Base-by-base conservation (phyloP, 192 early-diverging fungal genomes). In the Backusella westeae region DNA sequence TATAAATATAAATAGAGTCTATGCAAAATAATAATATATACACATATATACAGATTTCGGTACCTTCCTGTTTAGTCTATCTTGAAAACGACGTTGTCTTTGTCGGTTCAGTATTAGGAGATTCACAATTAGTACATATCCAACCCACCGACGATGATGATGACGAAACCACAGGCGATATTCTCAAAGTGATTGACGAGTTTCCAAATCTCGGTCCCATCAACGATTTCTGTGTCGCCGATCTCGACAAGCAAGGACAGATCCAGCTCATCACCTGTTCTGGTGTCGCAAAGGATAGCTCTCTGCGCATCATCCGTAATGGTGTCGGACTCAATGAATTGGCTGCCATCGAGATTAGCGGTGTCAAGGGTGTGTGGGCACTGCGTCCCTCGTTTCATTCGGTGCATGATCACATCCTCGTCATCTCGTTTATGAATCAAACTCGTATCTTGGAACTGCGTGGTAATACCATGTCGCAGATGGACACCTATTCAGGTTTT, bases 261-360 rank as follows among this genome's bases (percentile, higher is more conserved):
- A 88, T 89, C 26, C 91, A 96, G 82, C 83, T 97, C 6, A 92
- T 99, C 6, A 91, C 96, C 12, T 96, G 96, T 77, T 94, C 92
- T 1, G 96, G 96, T 3, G 86, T 82, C 7, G 86, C 82, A 69
- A 91, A 89, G 69, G 89, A 90, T 75, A 93, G 95, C 1, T 89
- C 90, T 0, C 81, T 99, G 34, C 85, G 96, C 19, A 87, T 97
- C 29, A 92, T 99, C 56, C 87, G 94, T 46, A 96, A 95, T 81
- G 98, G 98, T 10, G 90, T 99, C 26, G 97, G 96, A 3, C 89
- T 99, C n/a, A 89, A 91, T 39, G 87, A 88, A 32, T 76, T 91
- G n/a, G 92, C 88, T 0, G 77, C 83, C 0, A 65, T 94, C 36
- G 87, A 89, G 10, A 84, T 95, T 3, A 80, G 74, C 26, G 94